These are phyloP conservation scores for Boletus edulis DNA, from an alignment of 768 basidiomycete species.

Conservation along the genomic window DNA sequence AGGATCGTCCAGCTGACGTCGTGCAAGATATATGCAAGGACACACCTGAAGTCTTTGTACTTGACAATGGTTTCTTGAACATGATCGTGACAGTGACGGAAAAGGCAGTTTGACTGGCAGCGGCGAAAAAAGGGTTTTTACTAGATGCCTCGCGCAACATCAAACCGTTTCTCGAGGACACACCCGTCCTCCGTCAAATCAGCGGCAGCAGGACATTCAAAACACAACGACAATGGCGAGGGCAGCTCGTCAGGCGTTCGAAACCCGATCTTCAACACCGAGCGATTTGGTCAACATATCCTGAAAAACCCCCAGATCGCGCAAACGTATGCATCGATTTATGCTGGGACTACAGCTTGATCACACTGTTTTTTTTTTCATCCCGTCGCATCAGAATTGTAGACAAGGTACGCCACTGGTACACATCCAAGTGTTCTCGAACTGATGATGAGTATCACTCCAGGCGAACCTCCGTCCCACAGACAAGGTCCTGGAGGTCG, in stretches of 20 bases:
- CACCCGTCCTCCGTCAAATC: slow-evolving; percentile 62
- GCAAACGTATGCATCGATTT: slow-evolving; percentile 62
- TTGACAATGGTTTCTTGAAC: slow-evolving; percentile 78
- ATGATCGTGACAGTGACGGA: slow-evolving; percentile 36
- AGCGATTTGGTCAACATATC: slow-evolving; percentile 96
- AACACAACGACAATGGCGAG: slow-evolving; percentile 42
- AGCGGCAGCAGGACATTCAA: slow-evolving; percentile 24
- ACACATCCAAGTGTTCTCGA: background rate
- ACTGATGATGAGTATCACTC: slow-evolving; percentile 4
- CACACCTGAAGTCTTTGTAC: slow-evolving; percentile 63
- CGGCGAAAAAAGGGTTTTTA: background rate
- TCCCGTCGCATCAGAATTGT: slow-evolving; percentile 44
- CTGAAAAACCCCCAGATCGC: slow-evolving; percentile 91
- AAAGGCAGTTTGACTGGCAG: slow-evolving; percentile 8
- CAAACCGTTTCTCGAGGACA: slow-evolving; percentile 65
- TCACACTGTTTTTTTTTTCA: slow-evolving; percentile 6
- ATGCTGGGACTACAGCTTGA: slow-evolving; percentile 18
- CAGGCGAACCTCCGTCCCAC: slow-evolving; percentile 91
- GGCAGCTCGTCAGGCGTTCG: slow-evolving; percentile 44
- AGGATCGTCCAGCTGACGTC: background rate
- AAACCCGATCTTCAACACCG: slow-evolving; percentile 94
- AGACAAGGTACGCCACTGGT: slow-evolving; percentile 45
- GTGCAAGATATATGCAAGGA: background rate
- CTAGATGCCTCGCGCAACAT: slow-evolving; percentile 72
- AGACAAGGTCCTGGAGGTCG: slow-evolving; percentile 95